phyloP scores from a whole-genome alignment of 1,139 yeast genomes.

The Yamadazyma dendronema region DNA sequence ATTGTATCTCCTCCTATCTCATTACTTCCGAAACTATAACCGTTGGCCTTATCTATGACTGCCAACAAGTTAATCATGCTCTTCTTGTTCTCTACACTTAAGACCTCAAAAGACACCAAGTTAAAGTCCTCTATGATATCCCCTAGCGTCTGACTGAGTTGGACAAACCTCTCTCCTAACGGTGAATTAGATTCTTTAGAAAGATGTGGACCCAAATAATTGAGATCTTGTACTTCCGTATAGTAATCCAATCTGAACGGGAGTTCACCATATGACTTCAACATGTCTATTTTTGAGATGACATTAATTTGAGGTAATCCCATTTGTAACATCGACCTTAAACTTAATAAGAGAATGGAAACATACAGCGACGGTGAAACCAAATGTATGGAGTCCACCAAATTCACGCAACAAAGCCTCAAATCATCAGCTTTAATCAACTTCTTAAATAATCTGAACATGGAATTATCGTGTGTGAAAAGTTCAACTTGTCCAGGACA shows the following conservation, averaged over 20 bases:
- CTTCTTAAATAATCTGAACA: conserved; percentile 35
- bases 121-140: conserved; percentile 86
- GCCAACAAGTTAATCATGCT: conserved; percentile 83
- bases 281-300: conserved; percentile 82
- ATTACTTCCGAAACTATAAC: conserved; percentile 87
- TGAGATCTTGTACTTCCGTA: conserved; percentile 87
- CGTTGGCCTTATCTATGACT: conserved; percentile 85
- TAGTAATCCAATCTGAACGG: conserved; percentile 83
- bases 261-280: conserved; percentile 55
- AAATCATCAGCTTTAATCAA: conserved; percentile 52
- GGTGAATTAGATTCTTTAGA: conserved; percentile 61
- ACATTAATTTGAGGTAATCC: conserved; percentile 48
- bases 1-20: conserved; percentile 94
- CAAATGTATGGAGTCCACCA: conserved; percentile 82
- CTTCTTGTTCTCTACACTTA: conserved; percentile 86
- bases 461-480: conserved; percentile 45
- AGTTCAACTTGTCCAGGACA: conserved; percentile 61
- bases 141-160: conserved; percentile 73
- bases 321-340: conserved; percentile 59
- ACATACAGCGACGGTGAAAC: conserved; percentile 89
- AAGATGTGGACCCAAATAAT: conserved; percentile 63
- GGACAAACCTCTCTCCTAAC: conserved; percentile 62
- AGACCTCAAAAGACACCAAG: conserved; percentile 82
- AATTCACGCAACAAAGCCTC: conserved; percentile 80
- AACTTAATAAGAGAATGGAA: conserved; percentile 75